A percentile compares a stretch with the other conserved stretches of the same genome.
Evolutionary conservation across 1,139 yeast genomes (phyloP).

Genomic region (Schizosaccharomyces versatilis): DNA sequence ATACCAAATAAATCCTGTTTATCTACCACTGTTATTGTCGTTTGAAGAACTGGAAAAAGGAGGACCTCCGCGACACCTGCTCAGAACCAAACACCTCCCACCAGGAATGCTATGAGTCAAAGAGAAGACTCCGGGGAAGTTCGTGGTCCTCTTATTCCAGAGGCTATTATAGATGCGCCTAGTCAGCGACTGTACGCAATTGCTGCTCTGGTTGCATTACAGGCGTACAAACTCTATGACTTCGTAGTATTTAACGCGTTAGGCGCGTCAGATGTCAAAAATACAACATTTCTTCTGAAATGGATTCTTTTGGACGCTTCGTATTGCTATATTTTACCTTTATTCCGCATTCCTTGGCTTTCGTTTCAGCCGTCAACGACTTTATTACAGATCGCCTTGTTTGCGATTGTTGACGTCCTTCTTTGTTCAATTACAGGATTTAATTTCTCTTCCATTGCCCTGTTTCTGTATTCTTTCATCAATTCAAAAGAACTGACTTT

Average conservation of each 20-base stretch:
- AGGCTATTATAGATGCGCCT: conserved; percentile 37
- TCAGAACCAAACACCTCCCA: neutral
- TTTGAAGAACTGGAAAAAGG: too few relatives aligned
- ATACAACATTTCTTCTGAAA: conserved; percentile 33
- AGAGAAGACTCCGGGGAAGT: neutral
- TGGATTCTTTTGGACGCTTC: conserved; percentile 52
- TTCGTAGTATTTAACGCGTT: conserved; percentile 26
- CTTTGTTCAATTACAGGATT: conserved; percentile 20
- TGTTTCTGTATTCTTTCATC: conserved; percentile 26
- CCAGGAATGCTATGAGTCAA: conserved; percentile 1
- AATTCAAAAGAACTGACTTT: conserved; percentile 46
- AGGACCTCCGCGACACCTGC: neutral
- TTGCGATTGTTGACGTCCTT: conserved; percentile 22
- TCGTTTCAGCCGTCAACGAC: conserved; percentile 27
- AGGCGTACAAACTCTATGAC: conserved; percentile 65
- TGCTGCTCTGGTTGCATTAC: conserved; percentile 48
- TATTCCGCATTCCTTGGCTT: conserved; percentile 52
- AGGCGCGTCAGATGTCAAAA: conserved; percentile 29
- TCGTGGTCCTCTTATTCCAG: conserved; percentile 8
- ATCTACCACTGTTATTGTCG: too few relatives aligned
- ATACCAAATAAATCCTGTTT: neutral
- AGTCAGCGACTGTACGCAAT: conserved; percentile 50
- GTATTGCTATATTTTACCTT: conserved; percentile 47
- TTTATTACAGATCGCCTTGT: conserved; percentile 19
- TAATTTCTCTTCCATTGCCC: conserved; percentile 30